Evolutionary conservation across 768 basidiomycete species (phyloP), one percentile per base, ranked within the genome.

Genomic region (Amanita polypyramis): DNA sequence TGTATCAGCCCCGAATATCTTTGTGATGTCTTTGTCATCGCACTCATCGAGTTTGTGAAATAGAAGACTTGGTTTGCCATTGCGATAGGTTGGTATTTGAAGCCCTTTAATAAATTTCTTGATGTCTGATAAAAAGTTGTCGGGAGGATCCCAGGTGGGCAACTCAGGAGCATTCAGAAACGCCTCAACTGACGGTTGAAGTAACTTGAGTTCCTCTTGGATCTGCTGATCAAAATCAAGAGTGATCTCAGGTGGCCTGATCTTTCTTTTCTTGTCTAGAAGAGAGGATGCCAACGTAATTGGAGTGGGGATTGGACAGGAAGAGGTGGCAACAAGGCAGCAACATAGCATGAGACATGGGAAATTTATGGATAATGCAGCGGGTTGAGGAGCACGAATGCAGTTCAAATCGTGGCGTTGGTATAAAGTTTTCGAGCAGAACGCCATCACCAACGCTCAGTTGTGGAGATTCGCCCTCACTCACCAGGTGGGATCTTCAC

Each of bases 61-160:
- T 45, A 55, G 49, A 39, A 55, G 49, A 51, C 54, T 55, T 43
- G 52, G 54, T 6, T 43, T 43, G 21, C 54, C 49, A 51, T 53
- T 46, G 34, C 27, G 19, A 51, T 55, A 55, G 11, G 39, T 17
- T 29, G 54, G 54, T 45, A 55, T 36, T 49, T 25, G 50, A 43
- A 54, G 47, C 20, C 46, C 43, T 47, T 33, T 36, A 32, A 54
- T 50, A 44, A 55, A 55, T 34, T 52, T 43, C 17, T 35, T 34
- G 38, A 20, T 33, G 29, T 19, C 21, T 29, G 49, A 34, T 21
- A 23, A 27, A 39, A 37, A 33, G 27, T 52, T 42, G 23, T 42
- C 27, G 8, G 52, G 43, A 54, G 52, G 54, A 49, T 17, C 50
- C 54, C 54, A 55, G 20, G 42, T 41, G 21, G 54, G 54, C 43